Evolutionary conservation across 2,329 filamentous ascomycete species (phyloP), one percentile per base, ranked within the genome.

Genomic region (Coniochaeta ligniaria): DNA sequence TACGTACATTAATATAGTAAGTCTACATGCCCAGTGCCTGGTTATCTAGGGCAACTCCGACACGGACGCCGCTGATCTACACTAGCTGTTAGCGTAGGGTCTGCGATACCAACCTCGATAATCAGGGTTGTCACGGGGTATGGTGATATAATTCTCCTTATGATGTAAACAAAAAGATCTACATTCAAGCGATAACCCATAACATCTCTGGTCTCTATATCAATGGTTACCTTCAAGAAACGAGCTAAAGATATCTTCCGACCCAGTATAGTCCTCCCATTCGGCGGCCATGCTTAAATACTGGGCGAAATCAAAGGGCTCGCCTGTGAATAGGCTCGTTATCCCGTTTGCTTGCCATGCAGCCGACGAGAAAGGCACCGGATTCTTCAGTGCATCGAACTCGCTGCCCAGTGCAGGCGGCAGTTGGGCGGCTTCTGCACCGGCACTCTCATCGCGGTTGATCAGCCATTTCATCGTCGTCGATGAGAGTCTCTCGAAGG

Each of bases 401-500:
- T 65, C 62, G 35, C 60, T 63, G 35, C 60, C 60, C 28, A 63
- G 33, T n/a, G 33, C 57, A 14, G 62, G 62, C 20, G 59, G 62
- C 28, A 31, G 28, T 33, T 22, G 55, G 28, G 55, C 56, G 20
- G 26, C 60, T 57, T 60, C 61, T 20, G 35, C 28, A 24, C 26
- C 55, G 43, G 56, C 60, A 28, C 56, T 36, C 36, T 60, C 52
- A 33, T 62, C 61, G 31, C 57, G 60, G 38, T 63, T 52, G 11
- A 65, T 65, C 17, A 66, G 62, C 65, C 63, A 70, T 36, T 68
- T 64, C 45, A 72, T 61, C 8, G 69, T 72, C 16, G 66, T 66
- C 5, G 67, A 64, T 11, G 70, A 71, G 16, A 72, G 66, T 3
- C 59, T 65, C 45, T 72, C 69, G 59, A 71, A 72, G 1, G 63